Evolutionary conservation across 768 basidiomycete species (phyloP), one percentile per base, ranked within the genome.

Genomic region (Russula foetens): DNA sequence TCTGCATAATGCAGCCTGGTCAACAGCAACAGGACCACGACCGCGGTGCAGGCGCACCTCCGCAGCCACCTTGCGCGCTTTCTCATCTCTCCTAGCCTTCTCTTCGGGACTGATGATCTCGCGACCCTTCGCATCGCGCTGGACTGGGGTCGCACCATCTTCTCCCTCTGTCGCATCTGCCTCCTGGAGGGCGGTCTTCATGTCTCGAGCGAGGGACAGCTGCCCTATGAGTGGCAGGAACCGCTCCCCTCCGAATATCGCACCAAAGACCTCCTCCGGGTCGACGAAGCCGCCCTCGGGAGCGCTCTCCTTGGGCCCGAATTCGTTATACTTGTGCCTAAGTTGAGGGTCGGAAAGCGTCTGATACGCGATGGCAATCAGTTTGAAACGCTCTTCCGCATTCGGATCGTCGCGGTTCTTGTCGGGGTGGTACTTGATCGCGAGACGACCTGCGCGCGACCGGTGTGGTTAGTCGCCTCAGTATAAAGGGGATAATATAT

Each of bases 101-200:
- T 77, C 73, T 65, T 77, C 78, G 1, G 75, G 74, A 19, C 69
- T 70, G 23, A 77, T 48, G 24, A 76, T 70, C 49, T 73, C 72
- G 19, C 68, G 65, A 5, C 81, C 82, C 62, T 79, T 81, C 29
- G 77, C 78, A 67, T 83, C 87, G 1, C 78, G 75, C 56, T 67
- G 72, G 56, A 76, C 76, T 17, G 69, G 68, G 60, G 75, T 73
- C 60, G 73, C 74, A 29, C 63, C 74, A 29, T 62, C 68, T 45
- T 71, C 72, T n/a, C 70, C 72, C 21, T 74, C 79, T 58, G 77
- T 81, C 52, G 89, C 89, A 39, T 88, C 88, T 0, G 84, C 91
- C 69, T 94, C 92, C 68, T 95, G 92, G 69, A 95, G 72, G 4
- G 91, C 93, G 2, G 86, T 80, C 76, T 96, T 96, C 93, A 96